Conservation (phyloP, 257 asterid genomes). For the Gardenia jasminoides region DNA sequence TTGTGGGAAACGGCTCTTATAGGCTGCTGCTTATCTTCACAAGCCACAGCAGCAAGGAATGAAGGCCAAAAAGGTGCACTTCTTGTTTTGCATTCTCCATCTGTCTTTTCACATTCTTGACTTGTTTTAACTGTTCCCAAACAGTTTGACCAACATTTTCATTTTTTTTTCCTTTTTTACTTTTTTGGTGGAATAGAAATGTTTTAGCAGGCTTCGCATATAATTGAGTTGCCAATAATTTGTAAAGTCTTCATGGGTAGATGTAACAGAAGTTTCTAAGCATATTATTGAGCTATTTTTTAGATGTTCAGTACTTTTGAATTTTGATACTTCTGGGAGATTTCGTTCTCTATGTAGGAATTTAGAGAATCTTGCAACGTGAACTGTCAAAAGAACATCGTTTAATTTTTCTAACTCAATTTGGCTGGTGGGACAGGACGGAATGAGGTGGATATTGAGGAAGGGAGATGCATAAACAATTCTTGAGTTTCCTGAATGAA, state of each 20-base stretch:
- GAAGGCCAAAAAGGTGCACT: background rate
- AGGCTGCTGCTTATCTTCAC: constrained; percentile 1
- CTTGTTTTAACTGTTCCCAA: background rate
- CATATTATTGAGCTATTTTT: no score
- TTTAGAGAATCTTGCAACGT: no score
- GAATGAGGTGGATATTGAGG: background rate
- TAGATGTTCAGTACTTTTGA: no score
- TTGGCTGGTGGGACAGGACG: background rate
- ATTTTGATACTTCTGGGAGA: background rate
- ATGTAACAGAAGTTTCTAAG: no score
- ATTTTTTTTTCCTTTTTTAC: no score
- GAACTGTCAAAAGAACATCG: background rate
- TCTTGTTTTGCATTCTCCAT: background rate
- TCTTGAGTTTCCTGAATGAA: background rate
- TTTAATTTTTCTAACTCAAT: no score
- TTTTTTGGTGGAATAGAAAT: no score
- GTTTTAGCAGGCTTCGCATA: no score
- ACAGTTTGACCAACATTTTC: background rate
- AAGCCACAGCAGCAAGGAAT: background rate
- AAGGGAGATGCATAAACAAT: no score
- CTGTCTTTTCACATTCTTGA: background rate
- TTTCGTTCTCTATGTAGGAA: no score
- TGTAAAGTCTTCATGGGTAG: no score
- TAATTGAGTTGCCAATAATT: no score
- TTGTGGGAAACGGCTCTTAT: constrained; percentile 19